These are phyloP conservation scores for Alternaria panax DNA, from an alignment of 2,329 filamentous ascomycete genomes.

Conservation along the genomic window DNA sequence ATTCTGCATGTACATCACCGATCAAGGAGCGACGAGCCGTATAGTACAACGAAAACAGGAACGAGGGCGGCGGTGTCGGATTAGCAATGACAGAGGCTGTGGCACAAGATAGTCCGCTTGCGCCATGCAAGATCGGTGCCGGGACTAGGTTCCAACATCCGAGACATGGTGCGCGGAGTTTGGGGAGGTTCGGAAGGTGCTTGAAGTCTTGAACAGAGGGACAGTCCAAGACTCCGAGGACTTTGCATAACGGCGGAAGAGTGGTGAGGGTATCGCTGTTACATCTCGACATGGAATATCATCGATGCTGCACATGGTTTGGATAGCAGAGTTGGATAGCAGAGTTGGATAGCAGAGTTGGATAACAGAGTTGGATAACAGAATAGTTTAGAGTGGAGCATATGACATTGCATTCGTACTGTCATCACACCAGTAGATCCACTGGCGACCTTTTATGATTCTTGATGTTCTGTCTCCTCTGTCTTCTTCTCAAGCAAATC, in stretches of 20 bases:
- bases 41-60: not conserved
- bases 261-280: not conserved
- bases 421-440: not conserved
- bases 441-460: not conserved
- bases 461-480: not conserved
- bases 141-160: conserved; percentile 20
- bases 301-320: not conserved
- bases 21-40: not conserved
- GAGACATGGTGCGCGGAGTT: not conserved
- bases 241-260: not conserved
- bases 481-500: conserved; percentile 36
- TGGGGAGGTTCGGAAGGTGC: not conserved
- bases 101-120: not conserved
- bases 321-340: too few relatives aligned
- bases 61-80: conserved; percentile 1
- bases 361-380: not conserved
- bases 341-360: not conserved
- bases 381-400: not conserved
- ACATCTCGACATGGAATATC: not conserved
- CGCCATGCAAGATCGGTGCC: conserved; percentile 11
- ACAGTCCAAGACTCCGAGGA: too few relatives aligned
- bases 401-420: not conserved
- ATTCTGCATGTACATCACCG: conserved; percentile 2
- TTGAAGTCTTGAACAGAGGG: not conserved
- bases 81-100: not conserved